phyloP scores from a whole-genome alignment of 1,139 yeast species.

The Debaryomyces singareniensis region DNA sequence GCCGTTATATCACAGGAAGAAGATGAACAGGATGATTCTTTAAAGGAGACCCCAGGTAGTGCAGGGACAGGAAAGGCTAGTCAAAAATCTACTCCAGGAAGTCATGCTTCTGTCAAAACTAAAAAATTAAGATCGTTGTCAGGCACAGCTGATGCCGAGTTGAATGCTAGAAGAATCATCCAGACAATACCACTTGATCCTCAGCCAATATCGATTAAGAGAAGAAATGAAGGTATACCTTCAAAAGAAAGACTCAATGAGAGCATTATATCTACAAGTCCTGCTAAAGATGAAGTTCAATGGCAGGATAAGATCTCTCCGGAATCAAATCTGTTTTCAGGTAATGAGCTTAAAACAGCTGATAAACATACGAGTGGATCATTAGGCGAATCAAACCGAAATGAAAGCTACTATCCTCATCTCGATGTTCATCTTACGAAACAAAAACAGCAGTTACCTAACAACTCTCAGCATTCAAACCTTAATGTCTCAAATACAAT shows the following conservation, averaged over 20 bases:
- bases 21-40: slow-evolving; percentile 6
- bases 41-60: slow-evolving; percentile 3
- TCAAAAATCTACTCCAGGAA: slow-evolving; percentile 35
- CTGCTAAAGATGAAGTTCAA: background rate
- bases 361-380: background rate
- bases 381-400: background rate
- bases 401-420: too few relatives aligned
- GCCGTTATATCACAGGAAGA: slow-evolving; percentile 24
- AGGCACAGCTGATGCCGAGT: slow-evolving; percentile 54
- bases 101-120: slow-evolving; percentile 23
- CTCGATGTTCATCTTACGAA: too few relatives aligned
- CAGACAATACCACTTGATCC: slow-evolving; percentile 79
- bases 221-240: slow-evolving; percentile 11
- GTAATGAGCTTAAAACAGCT: background rate
- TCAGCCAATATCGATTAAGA: slow-evolving; percentile 51
- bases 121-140: slow-evolving; percentile 45
- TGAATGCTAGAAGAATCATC: slow-evolving; percentile 65
- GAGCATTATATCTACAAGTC: background rate
- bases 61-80: slow-evolving; percentile 9
- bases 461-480: background rate
- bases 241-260: background rate
- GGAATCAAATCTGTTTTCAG: background rate
- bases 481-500: slow-evolving; percentile 3
- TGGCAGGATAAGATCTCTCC: too few relatives aligned
- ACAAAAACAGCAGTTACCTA: background rate